Evolutionary conservation across 805 yeast species (phyloP).

Genomic region (Allodekkera sacchari): DNA sequence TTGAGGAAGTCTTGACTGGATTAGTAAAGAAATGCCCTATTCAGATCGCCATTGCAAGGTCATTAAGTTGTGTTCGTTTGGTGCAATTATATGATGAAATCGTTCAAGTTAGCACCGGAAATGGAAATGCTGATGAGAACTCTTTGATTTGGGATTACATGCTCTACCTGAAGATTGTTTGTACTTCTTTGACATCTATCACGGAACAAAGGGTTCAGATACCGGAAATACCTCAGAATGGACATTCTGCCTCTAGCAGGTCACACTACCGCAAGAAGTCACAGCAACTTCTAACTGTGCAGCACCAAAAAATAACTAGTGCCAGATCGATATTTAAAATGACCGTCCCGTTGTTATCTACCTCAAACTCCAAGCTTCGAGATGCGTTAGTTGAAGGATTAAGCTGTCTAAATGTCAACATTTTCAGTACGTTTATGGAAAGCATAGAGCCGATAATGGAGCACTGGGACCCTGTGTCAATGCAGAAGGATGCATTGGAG

Average conservation of each 20-base stretch:
- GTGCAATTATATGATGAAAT: conserved; percentile 77
- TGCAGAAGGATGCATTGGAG: too few species aligned
- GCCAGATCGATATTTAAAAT: conserved; percentile 83
- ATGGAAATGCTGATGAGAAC: conserved; percentile 20
- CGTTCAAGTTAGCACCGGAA: conserved; percentile 38
- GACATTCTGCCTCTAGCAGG: conserved; percentile 30
- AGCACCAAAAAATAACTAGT: conserved; percentile 86
- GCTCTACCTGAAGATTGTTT: conserved; percentile 80
- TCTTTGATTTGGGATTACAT: conserved; percentile 35
- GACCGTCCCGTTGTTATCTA: conserved; percentile 73
- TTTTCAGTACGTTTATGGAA: conserved; percentile 74
- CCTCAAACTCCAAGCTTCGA: conserved; percentile 59
- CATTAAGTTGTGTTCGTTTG: conserved; percentile 79
- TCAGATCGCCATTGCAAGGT: conserved; percentile 87
- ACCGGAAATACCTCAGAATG: conserved; percentile 5
- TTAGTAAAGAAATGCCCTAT: conserved; percentile 81
- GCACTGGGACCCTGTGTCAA: conserved; percentile 45
- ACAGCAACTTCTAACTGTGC: conserved; percentile 71
- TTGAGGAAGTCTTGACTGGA: conserved; percentile 63
- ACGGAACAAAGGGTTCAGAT: conserved; percentile 73
- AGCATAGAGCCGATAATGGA: conserved; percentile 55
- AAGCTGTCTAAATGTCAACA: conserved; percentile 84
- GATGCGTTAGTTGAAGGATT: conserved; percentile 88
- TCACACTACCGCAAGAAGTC: conserved; percentile 70
- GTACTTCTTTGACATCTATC: conserved; percentile 84